These are phyloP conservation scores for Raddia guianensis DNA, from an alignment of 176 grass and related monocot species.

Conservation along the genomic window DNA sequence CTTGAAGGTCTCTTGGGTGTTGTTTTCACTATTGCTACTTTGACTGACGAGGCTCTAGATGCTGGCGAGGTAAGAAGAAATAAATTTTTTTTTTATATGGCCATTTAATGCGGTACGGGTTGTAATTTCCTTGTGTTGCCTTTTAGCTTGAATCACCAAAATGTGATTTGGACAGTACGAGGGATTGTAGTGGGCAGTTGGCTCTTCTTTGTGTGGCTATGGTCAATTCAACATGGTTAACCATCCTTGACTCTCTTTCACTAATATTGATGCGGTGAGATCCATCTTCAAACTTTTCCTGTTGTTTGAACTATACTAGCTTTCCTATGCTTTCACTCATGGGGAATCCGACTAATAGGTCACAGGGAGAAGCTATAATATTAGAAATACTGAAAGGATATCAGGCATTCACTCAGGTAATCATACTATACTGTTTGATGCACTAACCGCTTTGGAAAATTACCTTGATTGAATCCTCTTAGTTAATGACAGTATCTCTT, in stretches of 20 bases:
- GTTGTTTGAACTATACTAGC: constrained; percentile 31
- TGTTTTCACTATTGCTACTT: constrained; percentile 96
- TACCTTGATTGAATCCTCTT: constrained; percentile 31
- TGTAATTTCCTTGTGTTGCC: constrained; percentile 42
- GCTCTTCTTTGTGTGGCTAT: constrained; percentile 76
- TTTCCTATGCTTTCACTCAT: constrained; percentile 39
- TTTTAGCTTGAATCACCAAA: constrained; percentile 89
- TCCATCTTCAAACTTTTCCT: constrained; percentile 35
- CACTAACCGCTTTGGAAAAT: constrained; percentile 21
- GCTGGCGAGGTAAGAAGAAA: constrained; percentile 75
- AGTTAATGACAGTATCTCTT: constrained; percentile 9
- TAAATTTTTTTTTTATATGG: constrained; percentile 18
- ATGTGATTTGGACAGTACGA: constrained; percentile 62
- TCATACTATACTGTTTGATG: constrained; percentile 24
- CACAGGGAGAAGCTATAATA: constrained; percentile 98
- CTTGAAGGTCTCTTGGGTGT: constrained; percentile 95
- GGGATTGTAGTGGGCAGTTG: constrained; percentile 71
- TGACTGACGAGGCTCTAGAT: constrained; percentile 96
- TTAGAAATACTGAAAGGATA: constrained; percentile 99
- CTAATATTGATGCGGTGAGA: constrained; percentile 85
- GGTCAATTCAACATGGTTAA: constrained; percentile 95
- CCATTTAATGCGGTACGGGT: constrained; percentile 13
- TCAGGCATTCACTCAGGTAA: constrained; percentile 96
- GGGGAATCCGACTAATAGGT: constrained; percentile 63
- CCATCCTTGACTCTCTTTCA: constrained; percentile 96